Evolutionary conservation across 306 rosid species (phyloP), one percentile per base, ranked within the genome.

Genomic region (Fragaria ananassa): DNA sequence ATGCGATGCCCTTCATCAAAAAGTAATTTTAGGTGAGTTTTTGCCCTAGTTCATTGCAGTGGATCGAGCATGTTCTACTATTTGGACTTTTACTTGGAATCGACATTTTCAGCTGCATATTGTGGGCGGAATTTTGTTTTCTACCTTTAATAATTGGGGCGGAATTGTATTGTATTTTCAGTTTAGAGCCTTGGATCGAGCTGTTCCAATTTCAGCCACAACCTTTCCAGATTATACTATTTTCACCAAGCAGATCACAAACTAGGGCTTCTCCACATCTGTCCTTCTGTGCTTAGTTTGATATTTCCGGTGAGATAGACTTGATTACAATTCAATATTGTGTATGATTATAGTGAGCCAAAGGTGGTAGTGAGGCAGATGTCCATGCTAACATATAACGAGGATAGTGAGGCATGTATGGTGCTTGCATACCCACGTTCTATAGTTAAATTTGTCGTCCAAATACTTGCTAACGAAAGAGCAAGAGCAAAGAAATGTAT

Each of bases 261-360:
- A 27, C 47, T n/a, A n/a, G 67, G 9, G 67, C 67, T 29, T 14
- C 14, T 27, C 66, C 8, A 12, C 14, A 9, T 27, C 14, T 27
- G 0, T 21, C 5, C 5, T 14, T 23, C 15, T 58, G 23, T 23
- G 11, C 34, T 37, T 23, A 0, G 4, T 21, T 57, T 13, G 4
- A 45, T 10, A 45, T 45, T 45, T 45, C 14, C 13, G 46, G 41
- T 37, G 41, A 41, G 44, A 41, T 6, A 41, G 44, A 41, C 10
- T 41, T 7, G 44, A 41, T 41, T 41, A 41, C 2, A 41, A 41
- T 31, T 31, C 35, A 31, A 31, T 31, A 3, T 31, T 3, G 35
- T 31, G 35, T 31, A 31, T 3, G 35, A 31, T 31, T 31, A 31
- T 97, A 92, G 80, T 93, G 8, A 37, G 41, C 6, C 6, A 5